Base-by-base conservation (phyloP, 1,284 basidiomycete species). In the Sanguinoderma infundibulare region DNA sequence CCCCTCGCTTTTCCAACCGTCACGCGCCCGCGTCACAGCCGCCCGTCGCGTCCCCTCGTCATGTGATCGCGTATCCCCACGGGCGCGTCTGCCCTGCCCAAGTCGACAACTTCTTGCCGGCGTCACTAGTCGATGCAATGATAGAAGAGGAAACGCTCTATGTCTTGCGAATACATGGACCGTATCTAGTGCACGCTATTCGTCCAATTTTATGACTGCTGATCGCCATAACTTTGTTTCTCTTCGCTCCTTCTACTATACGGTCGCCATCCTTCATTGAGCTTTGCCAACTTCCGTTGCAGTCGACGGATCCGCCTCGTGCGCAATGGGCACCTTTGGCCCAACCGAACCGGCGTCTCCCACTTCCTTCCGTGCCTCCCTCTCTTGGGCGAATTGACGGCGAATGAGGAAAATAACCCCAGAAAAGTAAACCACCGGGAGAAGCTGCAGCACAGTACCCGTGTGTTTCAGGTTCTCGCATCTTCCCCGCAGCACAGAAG, bases 351-450 rank as follows among this genome's bases (percentile, higher is more conserved):
- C 38, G 2, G 10, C 35, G 10, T 50, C 42, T 36, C 22, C 20
- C n/a, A n/a, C n/a, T n/a, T n/a, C n/a, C 20, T 32, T 50, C n/a
- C 34, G 30, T 20, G 28, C 46, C 42, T 46, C n/a, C 58, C 56
- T 20, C 53, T 85, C 83, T 66, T 81, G 81, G 49, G 66, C 73
- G 61, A 77, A 78, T 65, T 85, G 83, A 46, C 75, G 78, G 0
- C 78, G 81, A 38, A 86, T 58, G 46, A 32, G 75, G 59, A 85
- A 73, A 8, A 72, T 69, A n/a, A 87, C 67, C 0, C 84, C 85
- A 7, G 69, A 72, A 47, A 73, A 66, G 68, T 87, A 87, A 1
- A 79, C 62, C 5, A 82, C 71, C 1, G 81, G 79, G 28, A 86
- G 65, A 51, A 83, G 58, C 84, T 85, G 47, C 1, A 15, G 9